Conservation (phyloP, 371 early-diverging fungal genomes). For the Coemansia sp. region DNA sequence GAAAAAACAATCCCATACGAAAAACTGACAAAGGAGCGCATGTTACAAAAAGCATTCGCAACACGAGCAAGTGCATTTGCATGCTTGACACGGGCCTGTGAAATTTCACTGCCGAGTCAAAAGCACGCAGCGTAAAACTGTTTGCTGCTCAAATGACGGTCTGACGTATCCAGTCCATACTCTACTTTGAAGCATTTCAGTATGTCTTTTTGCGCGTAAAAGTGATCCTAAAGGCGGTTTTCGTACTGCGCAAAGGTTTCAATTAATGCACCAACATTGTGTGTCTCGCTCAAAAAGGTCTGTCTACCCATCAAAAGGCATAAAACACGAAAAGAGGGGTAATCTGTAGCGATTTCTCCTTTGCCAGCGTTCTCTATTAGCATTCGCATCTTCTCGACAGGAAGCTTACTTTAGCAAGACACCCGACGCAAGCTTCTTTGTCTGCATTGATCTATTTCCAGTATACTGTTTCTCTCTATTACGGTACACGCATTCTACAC, state of each 20-base stretch:
- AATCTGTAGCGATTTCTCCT: not conserved
- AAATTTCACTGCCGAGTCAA: not conserved
- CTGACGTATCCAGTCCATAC: not conserved
- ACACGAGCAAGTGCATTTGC: not conserved
- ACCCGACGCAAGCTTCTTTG: not conserved
- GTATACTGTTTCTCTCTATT: conserved; percentile 2
- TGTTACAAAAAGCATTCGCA: conserved; percentile 1
- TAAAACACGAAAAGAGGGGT: not conserved
- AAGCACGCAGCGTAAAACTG: not conserved
- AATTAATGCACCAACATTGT: conserved; percentile 24
- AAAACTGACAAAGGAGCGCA: not conserved
- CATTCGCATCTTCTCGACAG: not conserved
- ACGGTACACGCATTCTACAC: conserved; percentile 7
- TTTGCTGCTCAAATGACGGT: not conserved
- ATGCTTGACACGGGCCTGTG: not conserved
- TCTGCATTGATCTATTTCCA: not conserved
- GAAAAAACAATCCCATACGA: not conserved
- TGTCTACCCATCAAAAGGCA: not conserved
- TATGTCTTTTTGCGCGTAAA: not conserved
- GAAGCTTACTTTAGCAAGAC: not conserved
- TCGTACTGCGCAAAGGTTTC: conserved; percentile 9
- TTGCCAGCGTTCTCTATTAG: not conserved
- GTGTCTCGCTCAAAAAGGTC: conserved; percentile 11
- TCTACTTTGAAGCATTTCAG: not conserved
- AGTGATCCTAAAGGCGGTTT: conserved; percentile 5